A percentile compares a stretch with the other conserved stretches of the same genome.
Evolutionary conservation across 257 asterid species (phyloP).

Genomic region (Nicotiana otophora): DNA sequence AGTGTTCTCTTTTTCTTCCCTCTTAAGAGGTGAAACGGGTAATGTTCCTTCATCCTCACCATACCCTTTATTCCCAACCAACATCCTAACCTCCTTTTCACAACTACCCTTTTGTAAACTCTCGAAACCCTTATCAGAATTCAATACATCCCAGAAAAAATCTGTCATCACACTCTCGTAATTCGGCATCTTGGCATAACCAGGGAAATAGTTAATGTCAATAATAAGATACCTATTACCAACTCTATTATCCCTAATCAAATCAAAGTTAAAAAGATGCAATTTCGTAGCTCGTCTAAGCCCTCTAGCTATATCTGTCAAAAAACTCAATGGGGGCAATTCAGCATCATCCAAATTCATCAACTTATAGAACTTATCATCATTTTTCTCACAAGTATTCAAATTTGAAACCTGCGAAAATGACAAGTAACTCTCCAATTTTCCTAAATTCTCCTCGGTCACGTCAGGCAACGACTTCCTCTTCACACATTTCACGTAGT

Average conservation of each 20-base stretch:
- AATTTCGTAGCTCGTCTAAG: constrained; percentile 44
- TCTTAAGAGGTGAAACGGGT: constrained; percentile 34
- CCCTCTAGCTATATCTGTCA: constrained; percentile 55
- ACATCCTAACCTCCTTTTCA: constrained; percentile 30
- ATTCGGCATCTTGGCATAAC: constrained; percentile 73
- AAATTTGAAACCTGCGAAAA: constrained; percentile 59
- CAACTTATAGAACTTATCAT: constrained; percentile 43
- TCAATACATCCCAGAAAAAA: constrained; percentile 56
- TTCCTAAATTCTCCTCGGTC: constrained; percentile 45
- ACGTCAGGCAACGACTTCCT: constrained; percentile 68
- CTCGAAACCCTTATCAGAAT: constrained; percentile 16
- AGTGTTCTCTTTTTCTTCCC: constrained; percentile 38
- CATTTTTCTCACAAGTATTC: constrained; percentile 35
- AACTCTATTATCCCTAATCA: constrained; percentile 57
- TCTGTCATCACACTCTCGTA: constrained; percentile 60
- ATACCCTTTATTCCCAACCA: constrained; percentile 37
- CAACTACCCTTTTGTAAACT: constrained; percentile 14
- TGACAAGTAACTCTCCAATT: constrained; percentile 35
- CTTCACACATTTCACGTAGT: constrained; percentile 63
- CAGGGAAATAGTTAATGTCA: constrained; percentile 76
- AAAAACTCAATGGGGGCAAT: constrained; percentile 55
- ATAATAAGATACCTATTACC: constrained; percentile 66
- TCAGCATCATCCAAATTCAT: constrained; percentile 60
- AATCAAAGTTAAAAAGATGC: constrained; percentile 63
- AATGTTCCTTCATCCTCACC: constrained; percentile 38